Evolutionary conservation across 169 alveolate genomes (phyloP).

Genomic region (Plasmodium berghei): DNA sequence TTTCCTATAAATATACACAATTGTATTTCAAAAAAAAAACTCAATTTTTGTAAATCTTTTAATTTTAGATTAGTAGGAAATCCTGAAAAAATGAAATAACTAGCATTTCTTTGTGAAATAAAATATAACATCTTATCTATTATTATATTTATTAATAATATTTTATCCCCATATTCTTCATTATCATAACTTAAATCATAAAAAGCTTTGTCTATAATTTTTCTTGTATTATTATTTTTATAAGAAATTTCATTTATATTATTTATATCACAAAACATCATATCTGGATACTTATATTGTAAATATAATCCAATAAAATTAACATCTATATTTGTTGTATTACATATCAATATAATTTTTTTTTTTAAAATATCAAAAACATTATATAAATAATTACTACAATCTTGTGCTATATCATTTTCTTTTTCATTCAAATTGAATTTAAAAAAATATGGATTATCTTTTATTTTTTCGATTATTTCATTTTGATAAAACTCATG

Average conservation of each 20-base stretch:
- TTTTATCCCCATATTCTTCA: not conserved
- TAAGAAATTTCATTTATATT: not conserved
- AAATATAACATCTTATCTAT: conserved; percentile 38
- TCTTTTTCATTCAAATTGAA: conserved; percentile 12
- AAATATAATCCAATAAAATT: conserved; percentile 59
- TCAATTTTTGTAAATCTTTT: conserved; percentile 45
- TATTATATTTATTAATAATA: conserved; percentile 1
- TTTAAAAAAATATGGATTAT: conserved; percentile 9
- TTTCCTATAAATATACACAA: conserved; percentile 26
- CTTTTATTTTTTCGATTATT: not conserved
- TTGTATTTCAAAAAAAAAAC: conserved; percentile 64
- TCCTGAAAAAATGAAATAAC: conserved; percentile 49
- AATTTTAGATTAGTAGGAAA: conserved; percentile 42
- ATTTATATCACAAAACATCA: conserved; percentile 37
- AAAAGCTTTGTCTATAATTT: conserved; percentile 17
- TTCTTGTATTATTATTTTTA: not conserved
- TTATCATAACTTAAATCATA: not conserved
- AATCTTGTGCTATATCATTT: not conserved
- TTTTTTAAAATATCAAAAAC: conserved; percentile 18
- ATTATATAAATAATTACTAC: not conserved
- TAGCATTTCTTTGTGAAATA: conserved; percentile 15
- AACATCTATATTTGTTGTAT: conserved; percentile 18
- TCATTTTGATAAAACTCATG: too few relatives aligned
- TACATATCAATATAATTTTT: conserved; percentile 42
- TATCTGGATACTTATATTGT: conserved; percentile 42